These are phyloP conservation scores for Endoconidiophora polonica DNA, from an alignment of 2,329 filamentous ascomycete species.

Conservation along the genomic window DNA sequence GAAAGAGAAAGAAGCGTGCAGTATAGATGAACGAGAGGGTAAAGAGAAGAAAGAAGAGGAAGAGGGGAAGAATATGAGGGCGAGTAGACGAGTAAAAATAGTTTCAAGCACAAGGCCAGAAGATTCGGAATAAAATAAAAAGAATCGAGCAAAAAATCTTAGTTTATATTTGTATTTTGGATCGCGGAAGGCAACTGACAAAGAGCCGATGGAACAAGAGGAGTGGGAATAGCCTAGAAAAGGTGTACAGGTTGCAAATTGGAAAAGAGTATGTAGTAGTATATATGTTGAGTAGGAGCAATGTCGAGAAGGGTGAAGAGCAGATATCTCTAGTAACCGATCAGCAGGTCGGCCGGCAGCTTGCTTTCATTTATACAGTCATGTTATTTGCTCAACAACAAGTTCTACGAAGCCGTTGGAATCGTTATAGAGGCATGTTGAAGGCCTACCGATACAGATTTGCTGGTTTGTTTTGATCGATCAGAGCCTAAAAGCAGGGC, in stretches of 20 bases:
- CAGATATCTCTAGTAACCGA: too few relatives aligned
- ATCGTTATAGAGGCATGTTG: too few relatives aligned
- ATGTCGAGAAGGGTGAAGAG: too few relatives aligned
- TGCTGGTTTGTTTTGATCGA: too few relatives aligned
- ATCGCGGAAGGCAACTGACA: background rate
- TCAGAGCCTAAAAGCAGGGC: too few relatives aligned
- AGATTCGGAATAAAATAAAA: background rate
- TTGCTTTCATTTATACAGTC: too few relatives aligned
- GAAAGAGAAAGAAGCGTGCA: background rate
- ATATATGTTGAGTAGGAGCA: background rate
- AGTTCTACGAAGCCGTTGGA: too few relatives aligned
- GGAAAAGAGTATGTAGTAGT: background rate
- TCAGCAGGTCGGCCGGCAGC: too few relatives aligned
- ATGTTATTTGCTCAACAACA: too few relatives aligned
- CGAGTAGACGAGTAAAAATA: slow-evolving; percentile 7
- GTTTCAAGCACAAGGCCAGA: background rate
- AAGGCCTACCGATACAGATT: too few relatives aligned
- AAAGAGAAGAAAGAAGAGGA: slow-evolving; percentile 4
- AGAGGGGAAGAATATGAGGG: slow-evolving; percentile 3
- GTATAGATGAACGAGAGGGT: background rate
- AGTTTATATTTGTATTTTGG: background rate
- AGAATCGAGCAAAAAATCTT: background rate
- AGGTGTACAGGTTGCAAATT: background rate
- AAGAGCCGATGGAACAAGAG: background rate
- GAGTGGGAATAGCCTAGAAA: background rate